Conservation (phyloP, 768 basidiomycete species). For the Hirschioporus abietinus region DNA sequence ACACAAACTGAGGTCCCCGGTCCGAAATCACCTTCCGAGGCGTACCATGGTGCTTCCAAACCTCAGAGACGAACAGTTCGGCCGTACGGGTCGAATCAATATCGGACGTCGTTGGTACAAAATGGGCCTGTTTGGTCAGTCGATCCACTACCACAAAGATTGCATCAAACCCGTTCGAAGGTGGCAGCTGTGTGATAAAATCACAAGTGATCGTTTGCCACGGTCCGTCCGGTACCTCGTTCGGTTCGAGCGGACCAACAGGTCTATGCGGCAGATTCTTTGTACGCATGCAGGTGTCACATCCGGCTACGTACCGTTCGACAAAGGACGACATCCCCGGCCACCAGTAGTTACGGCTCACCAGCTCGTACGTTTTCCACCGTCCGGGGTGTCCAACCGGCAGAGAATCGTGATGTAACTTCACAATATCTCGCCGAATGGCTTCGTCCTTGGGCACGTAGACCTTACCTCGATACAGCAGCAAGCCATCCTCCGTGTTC, state of each 20-base stretch:
- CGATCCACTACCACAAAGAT: conserved; percentile 20
- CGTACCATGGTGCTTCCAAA: conserved; percentile 11
- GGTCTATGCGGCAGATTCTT: conserved; percentile 21
- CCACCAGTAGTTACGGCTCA: conserved; percentile 26
- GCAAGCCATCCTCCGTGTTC: too few relatives aligned
- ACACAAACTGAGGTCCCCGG: conserved; percentile 18
- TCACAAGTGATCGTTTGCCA: conserved; percentile 27
- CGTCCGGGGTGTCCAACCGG: conserved; percentile 14
- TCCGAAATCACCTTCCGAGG: conserved; percentile 10
- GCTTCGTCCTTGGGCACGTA: too few relatives aligned
- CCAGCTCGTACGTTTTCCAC: conserved; percentile 13
- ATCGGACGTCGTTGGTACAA: conserved; percentile 9
- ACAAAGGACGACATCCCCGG: conserved; percentile 21
- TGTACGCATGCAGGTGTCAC: conserved; percentile 18
- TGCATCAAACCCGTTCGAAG: conserved; percentile 13
- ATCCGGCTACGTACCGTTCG: conserved; percentile 20
- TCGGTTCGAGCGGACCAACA: conserved; percentile 1
- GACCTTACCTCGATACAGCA: too few relatives aligned
- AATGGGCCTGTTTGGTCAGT: conserved; percentile 15
- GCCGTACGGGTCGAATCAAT: conserved; percentile 16
- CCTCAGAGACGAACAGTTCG: conserved; percentile 12
- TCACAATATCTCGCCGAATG: not conserved
- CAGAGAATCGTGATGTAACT: conserved; percentile 8
- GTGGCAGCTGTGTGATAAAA: conserved; percentile 22
- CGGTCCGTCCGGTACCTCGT: conserved; percentile 14